Evolutionary conservation across 805 yeast species (phyloP), one percentile per base, ranked within the genome.

Genomic region (Wickerhamomyces chambardii): DNA sequence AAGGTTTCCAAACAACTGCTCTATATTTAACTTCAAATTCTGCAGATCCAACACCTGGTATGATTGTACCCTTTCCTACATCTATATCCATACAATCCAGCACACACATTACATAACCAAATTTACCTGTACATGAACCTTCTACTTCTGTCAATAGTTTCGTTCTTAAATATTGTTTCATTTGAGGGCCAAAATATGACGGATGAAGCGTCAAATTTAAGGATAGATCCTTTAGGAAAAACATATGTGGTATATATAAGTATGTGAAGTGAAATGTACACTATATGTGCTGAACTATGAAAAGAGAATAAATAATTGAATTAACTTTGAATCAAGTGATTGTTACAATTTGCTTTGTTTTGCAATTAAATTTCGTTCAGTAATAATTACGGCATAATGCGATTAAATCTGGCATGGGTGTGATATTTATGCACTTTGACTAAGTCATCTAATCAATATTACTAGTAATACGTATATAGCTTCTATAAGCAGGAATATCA

Each of bases 61-160:
- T 72, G 43, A 92, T 84, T 47, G 84, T 69, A 15, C 98, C 98
- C 48, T 86, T 81, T 32, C 96, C 98, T 26, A 92, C 94, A 53
- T 92, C 97, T 38, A 92, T 86, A 45, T 80, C 75, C 82, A 85
- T 86, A 45, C 94, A 85, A 55, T 92, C 97, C 55, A 92, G 68
- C 30, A 92, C 98, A 61, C 97, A 90, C 38, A 92, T 80, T 46
- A 92, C 92, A 58, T 92, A 92, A 12, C 98, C 98, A 65, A 92
- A 92, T 59, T 92, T 95, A 50, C 98, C 98, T 1, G 97, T 89
- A 63, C 97, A 92, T 1, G 97, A 87, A 18, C 98, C 98, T 63
- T 92, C 98, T 30, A 92, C 98, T 55, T 92, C 98, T 45, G 85
- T 87, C 39, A 92, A 70, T 42, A 92, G 70, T 59, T 90, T 89